Evolutionary conservation across 441 rosid species (phyloP).

Genomic region (Populus tomentosa): DNA sequence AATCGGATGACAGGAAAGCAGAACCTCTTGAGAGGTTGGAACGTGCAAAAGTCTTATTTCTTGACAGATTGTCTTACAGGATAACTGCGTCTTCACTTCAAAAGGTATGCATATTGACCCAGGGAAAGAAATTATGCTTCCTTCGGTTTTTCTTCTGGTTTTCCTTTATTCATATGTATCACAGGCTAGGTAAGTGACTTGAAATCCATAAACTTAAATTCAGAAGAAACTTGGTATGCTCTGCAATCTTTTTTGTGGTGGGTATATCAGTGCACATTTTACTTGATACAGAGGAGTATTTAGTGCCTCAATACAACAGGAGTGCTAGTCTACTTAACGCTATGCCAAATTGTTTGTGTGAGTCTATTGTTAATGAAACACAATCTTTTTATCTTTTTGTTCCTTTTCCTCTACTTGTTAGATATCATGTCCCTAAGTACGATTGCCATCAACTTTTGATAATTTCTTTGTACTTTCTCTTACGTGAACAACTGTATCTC

Average conservation of each 20-base stretch:
- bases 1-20: conserved; percentile 49
- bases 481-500: background rate
- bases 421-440: background rate
- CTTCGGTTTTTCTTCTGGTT: background rate
- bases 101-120: conserved; percentile 36
- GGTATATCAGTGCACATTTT: background rate
- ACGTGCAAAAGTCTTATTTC: conserved; percentile 51
- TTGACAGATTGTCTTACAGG: conserved; percentile 57
- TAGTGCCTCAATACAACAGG: background rate
- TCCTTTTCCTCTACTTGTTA: background rate
- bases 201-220: background rate
- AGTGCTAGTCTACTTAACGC: background rate
- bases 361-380: background rate
- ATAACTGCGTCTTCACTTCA: conserved; percentile 35
- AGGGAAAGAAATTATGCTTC: background rate
- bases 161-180: background rate
- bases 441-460: background rate
- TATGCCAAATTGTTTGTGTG: background rate
- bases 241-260: background rate
- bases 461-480: background rate
- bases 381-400: background rate
- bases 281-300: background rate
- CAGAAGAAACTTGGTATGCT: background rate
- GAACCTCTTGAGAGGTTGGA: conserved; percentile 63
- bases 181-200: background rate